A percentile compares a stretch with the other conserved stretches of the same genome.
phyloP scores from a whole-genome alignment of 805 yeast genomes.

The Starmerella floricola region DNA sequence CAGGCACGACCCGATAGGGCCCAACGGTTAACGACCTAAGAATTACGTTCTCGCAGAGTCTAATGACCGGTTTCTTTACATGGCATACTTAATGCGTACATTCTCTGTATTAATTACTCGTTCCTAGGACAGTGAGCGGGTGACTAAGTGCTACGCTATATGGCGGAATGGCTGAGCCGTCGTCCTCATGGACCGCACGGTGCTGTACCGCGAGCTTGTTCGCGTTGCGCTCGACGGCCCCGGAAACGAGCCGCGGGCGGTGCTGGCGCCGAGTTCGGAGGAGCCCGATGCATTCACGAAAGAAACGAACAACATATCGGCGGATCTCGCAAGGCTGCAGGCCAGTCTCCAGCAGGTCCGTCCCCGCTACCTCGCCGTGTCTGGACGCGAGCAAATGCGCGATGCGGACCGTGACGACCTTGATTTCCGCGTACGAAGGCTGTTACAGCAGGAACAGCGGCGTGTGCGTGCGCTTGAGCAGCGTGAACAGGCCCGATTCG shows the following conservation, averaged over 20 bases:
- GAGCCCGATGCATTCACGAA: conserved; percentile 23
- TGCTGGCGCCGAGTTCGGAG: neutral
- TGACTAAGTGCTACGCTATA: too few species aligned
- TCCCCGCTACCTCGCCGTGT: conserved; percentile 26
- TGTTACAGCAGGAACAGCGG: conserved; percentile 28
- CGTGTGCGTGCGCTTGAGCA: conserved; percentile 21
- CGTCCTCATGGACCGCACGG: conserved; percentile 21
- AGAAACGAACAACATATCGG: conserved; percentile 23
- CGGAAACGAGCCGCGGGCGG: neutral
- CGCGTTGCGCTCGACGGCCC: conserved; percentile 19
- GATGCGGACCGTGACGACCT: conserved; percentile 31
- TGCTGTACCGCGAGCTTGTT: conserved; percentile 23
- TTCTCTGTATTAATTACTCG: too few species aligned
- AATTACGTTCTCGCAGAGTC: too few species aligned
- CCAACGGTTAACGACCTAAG: too few species aligned
- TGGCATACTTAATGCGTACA: too few species aligned
- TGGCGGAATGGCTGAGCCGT: neutral
- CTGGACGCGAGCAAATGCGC: conserved; percentile 24
- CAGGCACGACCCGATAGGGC: too few species aligned
- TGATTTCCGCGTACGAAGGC: conserved; percentile 30
- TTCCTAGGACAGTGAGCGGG: too few species aligned
- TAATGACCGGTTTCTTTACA: too few species aligned
- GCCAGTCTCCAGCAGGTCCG: conserved; percentile 18
- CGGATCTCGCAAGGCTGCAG: conserved; percentile 14
- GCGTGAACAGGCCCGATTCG: conserved; percentile 12